phyloP scores from a whole-genome alignment of 2,329 filamentous ascomycete genomes.

The Alternaria sp. region DNA sequence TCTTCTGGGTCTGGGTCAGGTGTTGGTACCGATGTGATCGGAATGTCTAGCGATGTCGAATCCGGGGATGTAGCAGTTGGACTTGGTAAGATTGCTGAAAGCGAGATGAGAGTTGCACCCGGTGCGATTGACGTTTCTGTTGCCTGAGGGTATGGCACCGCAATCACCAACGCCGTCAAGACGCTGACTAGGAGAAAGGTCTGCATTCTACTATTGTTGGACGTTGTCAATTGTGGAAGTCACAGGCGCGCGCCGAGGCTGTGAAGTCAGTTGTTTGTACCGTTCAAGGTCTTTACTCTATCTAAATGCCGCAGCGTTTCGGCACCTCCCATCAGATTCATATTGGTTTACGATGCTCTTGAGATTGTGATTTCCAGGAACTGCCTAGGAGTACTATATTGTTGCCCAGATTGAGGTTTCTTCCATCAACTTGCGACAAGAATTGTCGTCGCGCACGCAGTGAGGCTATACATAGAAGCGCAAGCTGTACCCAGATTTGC shows the following conservation, averaged over 20 bases:
- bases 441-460: conserved; percentile 5
- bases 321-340: conserved; percentile 12
- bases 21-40: conserved; percentile 22
- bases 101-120: conserved; percentile 12
- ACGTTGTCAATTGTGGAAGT: background rate
- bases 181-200: conserved; percentile 14
- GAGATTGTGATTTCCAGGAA: conserved; percentile 23
- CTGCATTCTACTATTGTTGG: conserved; percentile 22
- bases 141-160: conserved; percentile 22
- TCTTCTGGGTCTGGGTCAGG: conserved; percentile 12
- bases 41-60: conserved; percentile 38
- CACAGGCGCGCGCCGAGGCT: background rate
- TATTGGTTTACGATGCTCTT: conserved; percentile 15
- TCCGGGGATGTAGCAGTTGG: conserved; percentile 23
- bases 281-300: conserved; percentile 8
- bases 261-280: conserved; percentile 14
- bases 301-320: conserved; percentile 11
- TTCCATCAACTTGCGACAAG: conserved; percentile 17
- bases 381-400: conserved; percentile 19
- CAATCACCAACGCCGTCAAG: conserved; percentile 15
- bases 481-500: conserved; percentile 9
- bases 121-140: conserved; percentile 1
- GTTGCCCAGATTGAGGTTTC: background rate
- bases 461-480: conserved; percentile 28
- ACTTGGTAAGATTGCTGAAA: conserved; percentile 17